Percentiles rank a stretch among this genome's conserved stretches.
These are phyloP conservation scores for Thermochaetoides thermophila DNA, from an alignment of 495 filamentous ascomycete species.

Conservation along the genomic window DNA sequence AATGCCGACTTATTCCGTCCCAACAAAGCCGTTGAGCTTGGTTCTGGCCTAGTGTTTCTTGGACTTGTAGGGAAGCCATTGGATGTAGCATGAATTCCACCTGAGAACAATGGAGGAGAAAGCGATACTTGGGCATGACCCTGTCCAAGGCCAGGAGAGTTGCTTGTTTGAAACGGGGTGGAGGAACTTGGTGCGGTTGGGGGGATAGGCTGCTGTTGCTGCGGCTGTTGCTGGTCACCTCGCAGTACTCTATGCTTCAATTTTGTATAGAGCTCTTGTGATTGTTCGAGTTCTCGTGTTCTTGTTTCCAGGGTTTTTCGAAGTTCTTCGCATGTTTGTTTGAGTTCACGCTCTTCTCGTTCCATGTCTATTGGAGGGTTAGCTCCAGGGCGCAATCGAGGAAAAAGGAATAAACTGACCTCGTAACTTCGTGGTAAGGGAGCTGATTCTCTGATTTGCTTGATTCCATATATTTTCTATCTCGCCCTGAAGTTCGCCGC, in stretches of 20 bases:
- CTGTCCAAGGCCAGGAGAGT: neutral
- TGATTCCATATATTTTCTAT: constrained; percentile 71
- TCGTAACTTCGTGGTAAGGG: constrained; percentile 40
- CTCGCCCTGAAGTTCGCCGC: constrained; percentile 41
- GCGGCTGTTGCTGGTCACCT: no score
- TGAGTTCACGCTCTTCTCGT: constrained; percentile 47
- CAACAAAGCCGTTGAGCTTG: neutral
- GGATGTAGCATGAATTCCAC: neutral
- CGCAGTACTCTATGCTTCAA: constrained; percentile 62
- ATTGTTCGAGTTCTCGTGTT: constrained; percentile 56
- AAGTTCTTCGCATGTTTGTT: constrained; percentile 65
- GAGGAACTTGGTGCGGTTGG: constrained; percentile 55
- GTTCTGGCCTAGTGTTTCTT: neutral
- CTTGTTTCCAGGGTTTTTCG: constrained; percentile 56
- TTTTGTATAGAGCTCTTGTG: constrained; percentile 71
- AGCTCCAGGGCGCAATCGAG: no score
- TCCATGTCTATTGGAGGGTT: constrained; percentile 47
- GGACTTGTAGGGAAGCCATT: constrained; percentile 5
- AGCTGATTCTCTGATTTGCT: constrained; percentile 64
- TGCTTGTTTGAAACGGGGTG: constrained; percentile 6
- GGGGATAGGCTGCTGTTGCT: no score
- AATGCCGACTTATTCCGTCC: constrained; percentile 3
- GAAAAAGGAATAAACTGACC: constrained; percentile 12
- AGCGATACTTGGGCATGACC: neutral
- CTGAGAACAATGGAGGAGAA: neutral